A percentile compares a stretch with the other conserved stretches of the same genome.
These are phyloP conservation scores for Corylus americana DNA, from an alignment of 306 rosid species.

Conservation along the genomic window DNA sequence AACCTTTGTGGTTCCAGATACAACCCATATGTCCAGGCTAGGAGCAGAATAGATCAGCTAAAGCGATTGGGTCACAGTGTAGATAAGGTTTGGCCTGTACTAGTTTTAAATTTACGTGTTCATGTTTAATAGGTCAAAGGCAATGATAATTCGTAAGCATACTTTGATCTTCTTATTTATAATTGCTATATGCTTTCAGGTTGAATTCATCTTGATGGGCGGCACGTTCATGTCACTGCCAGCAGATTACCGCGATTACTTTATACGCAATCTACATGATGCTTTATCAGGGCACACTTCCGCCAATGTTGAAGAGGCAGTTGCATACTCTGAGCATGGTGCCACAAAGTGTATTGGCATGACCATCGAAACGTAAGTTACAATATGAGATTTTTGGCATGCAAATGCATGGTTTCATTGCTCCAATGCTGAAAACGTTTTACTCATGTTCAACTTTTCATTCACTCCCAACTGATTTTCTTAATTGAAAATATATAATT, in stretches of 20 bases:
- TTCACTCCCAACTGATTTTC: not conserved
- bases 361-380: constrained; percentile 92
- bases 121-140: not conserved
- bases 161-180: constrained; percentile 13
- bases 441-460: not conserved
- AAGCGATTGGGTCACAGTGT: constrained; percentile 99
- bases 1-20: constrained; percentile 59
- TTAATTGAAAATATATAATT: not conserved
- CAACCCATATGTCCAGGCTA: constrained; percentile 95
- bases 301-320: constrained; percentile 94
- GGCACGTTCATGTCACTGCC: constrained; percentile 98
- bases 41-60: constrained; percentile 96
- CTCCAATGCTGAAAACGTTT: not conserved
- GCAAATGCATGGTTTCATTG: not conserved
- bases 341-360: constrained; percentile 95
- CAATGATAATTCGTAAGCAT: not conserved
- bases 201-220: constrained; percentile 96
- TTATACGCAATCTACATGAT: constrained; percentile 87
- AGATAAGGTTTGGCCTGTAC: constrained; percentile 69
- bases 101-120: not conserved
- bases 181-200: constrained; percentile 55
- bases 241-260: constrained; percentile 89
- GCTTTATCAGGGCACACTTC: constrained; percentile 98
- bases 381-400: not conserved
- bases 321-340: constrained; percentile 86